phyloP scores from a whole-genome alignment of 1,139 yeast species.

The Meyerozyma smithsonii region DNA sequence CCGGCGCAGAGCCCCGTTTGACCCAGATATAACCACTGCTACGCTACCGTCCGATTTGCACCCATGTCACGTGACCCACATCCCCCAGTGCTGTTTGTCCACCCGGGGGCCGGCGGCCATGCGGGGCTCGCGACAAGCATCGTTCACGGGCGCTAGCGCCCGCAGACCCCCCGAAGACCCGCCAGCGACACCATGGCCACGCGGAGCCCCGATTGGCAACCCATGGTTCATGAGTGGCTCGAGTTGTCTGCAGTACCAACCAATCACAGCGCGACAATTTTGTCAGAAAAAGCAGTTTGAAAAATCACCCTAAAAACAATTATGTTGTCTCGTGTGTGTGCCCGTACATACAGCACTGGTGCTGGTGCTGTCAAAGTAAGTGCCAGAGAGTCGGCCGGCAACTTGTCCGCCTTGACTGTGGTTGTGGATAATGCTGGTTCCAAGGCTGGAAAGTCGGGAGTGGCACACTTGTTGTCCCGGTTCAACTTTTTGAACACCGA shows the following conservation, averaged over 20 bases:
- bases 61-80: not conserved
- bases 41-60: not conserved
- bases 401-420: slow-evolving; percentile 65
- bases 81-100: not conserved
- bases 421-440: slow-evolving; percentile 82
- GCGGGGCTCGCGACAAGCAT: too few relatives aligned
- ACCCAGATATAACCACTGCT: slow-evolving; percentile 31
- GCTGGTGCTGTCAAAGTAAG: slow-evolving; percentile 37
- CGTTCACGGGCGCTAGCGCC: too few relatives aligned
- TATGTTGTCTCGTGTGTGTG: slow-evolving; percentile 43
- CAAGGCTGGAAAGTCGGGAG: slow-evolving; percentile 75
- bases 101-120: too few relatives aligned
- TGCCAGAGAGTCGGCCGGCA: slow-evolving; percentile 49
- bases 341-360: slow-evolving; percentile 48
- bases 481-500: slow-evolving; percentile 82
- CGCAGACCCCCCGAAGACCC: too few relatives aligned
- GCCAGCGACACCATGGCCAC: too few relatives aligned
- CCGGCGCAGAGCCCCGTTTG: slow-evolving; percentile 20
- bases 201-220: too few relatives aligned
- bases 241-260: slow-evolving; percentile 6
- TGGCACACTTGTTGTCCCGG: slow-evolving; percentile 80
- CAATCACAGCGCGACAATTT: slow-evolving; percentile 14
- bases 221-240: not conserved
- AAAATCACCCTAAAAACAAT: slow-evolving; percentile 5
- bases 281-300: slow-evolving; percentile 7